Conservation (phyloP, 106 monocot genomes). For the Allium fistulosum region DNA sequence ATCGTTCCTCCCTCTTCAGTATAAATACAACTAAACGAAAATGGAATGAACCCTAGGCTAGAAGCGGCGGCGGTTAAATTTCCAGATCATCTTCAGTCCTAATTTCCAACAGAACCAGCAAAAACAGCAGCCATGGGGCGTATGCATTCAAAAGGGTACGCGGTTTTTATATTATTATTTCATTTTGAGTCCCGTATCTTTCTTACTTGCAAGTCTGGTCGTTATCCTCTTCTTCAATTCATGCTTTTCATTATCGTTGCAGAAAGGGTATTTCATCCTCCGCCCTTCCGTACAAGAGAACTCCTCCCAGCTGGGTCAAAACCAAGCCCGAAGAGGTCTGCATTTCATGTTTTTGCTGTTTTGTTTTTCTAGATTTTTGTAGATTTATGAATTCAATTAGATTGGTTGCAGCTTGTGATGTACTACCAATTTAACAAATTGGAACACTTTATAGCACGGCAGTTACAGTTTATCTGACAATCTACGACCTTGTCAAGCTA, state of each 20-base stretch:
- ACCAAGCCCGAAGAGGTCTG: conserved; percentile 48
- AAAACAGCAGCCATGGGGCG: conserved; percentile 1
- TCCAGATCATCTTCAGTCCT: no score
- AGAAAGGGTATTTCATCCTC: conserved; percentile 1
- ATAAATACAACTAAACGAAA: no score
- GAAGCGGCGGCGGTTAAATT: no score
- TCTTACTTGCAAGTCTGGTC: background rate
- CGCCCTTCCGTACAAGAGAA: conserved; percentile 43
- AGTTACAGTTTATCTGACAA: no score
- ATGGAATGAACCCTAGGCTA: no score
- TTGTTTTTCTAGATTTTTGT: background rate
- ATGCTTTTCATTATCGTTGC: background rate
- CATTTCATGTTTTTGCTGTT: background rate
- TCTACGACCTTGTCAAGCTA: no score
- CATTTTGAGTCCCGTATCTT: background rate
- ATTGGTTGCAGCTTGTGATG: background rate
- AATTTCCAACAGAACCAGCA: background rate
- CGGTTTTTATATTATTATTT: background rate
- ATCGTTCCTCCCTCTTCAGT: no score
- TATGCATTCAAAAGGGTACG: conserved; percentile 2
- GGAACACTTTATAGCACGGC: no score
- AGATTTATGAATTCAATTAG: background rate
- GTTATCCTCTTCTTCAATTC: background rate
- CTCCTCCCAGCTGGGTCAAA: conserved; percentile 75
- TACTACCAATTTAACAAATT: no score